Percentiles rank a stretch among this genome's conserved stretches.
These are phyloP conservation scores for Phytophthora tentaculata DNA, from an alignment of 352 stramenopile species.

Conservation along the genomic window DNA sequence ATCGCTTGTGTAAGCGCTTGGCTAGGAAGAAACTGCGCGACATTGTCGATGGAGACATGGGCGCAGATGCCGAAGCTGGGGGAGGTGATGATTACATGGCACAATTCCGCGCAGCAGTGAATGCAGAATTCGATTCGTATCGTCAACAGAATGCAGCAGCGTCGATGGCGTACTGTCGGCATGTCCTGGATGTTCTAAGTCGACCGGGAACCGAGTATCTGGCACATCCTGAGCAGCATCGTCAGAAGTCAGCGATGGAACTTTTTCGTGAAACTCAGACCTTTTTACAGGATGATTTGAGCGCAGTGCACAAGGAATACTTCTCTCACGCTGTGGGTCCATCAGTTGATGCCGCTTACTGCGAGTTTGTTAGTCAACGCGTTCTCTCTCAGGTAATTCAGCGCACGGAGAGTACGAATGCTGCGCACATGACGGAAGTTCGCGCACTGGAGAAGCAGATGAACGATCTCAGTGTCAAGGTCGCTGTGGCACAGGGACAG, in stretches of 20 bases:
- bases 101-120: conserved; percentile 61
- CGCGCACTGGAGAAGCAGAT: conserved; percentile 80
- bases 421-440: conserved; percentile 78
- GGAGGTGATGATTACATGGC: conserved; percentile 64
- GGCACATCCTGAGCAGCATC: conserved; percentile 29
- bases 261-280: conserved; percentile 73
- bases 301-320: conserved; percentile 63
- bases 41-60: conserved; percentile 72
- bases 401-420: conserved; percentile 76
- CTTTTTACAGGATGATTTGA: conserved; percentile 64
- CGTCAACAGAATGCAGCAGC: conserved; percentile 80
- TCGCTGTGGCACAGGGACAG: conserved; percentile 81
- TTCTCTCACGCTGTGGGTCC: conserved; percentile 66
- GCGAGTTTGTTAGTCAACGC: conserved; percentile 81
- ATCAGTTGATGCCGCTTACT: conserved; percentile 84
- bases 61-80: conserved; percentile 50
- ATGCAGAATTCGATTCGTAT: conserved; percentile 55
- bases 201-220: conserved; percentile 49
- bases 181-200: conserved; percentile 61
- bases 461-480: conserved; percentile 84
- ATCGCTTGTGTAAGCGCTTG: conserved; percentile 73
- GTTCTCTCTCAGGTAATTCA: conserved; percentile 80
- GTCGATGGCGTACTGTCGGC: conserved; percentile 84
- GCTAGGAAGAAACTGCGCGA: conserved; percentile 80
- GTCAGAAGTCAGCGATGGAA: conserved; percentile 76